Evolutionary conservation across 331 rosid genomes (phyloP), one percentile per base, ranked within the genome.

Genomic region (Spiraea crenata): DNA sequence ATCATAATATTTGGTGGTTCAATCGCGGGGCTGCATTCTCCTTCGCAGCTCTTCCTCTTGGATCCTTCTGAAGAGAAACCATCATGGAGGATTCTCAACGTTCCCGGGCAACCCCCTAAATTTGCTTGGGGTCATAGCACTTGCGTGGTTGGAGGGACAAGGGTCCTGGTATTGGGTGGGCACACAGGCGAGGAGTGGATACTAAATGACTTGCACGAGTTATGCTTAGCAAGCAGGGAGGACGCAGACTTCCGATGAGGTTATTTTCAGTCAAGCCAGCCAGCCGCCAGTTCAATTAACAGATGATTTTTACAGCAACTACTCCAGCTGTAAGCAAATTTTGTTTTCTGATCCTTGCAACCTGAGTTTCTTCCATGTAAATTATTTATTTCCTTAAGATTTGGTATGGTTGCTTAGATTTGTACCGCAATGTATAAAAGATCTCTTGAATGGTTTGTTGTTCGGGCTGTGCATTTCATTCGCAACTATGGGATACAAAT

Each of bases 51-150:
- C 38, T 95, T 91, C 84, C 92, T 95, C 48, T 85, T 95, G 89
- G 98, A 95, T 79, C 96, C 99, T 7, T 68, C 97, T 3, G 99
- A 95, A 72, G 99, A 95, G 83, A 95, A 95, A 74, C 99, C 99
- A 4, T 79, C 99, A 3, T 95, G 98, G 98, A 86, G 99, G 76
- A 91, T 89, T 73, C 96, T 95, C 64, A 91, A 86, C 19, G 99
- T 86, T 72, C 99, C 99, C 0, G 98, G 99, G 65, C 89, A 89
- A 67, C 98, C 96, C 1, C 99, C 99, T 5, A 95, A 91, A 70
- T 91, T 88, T 84, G 89, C 99, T 6, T 95, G 99, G 99, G 99
- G 99, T 42, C 99, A 93, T 74, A 88, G 96, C 82, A 93, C 99
- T 52, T 89, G 97, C 65, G 96, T 95, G 72, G 96, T 95, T 67